Conservation (phyloP, 768 basidiomycete genomes). For the Tricholoma saponaceum region DNA sequence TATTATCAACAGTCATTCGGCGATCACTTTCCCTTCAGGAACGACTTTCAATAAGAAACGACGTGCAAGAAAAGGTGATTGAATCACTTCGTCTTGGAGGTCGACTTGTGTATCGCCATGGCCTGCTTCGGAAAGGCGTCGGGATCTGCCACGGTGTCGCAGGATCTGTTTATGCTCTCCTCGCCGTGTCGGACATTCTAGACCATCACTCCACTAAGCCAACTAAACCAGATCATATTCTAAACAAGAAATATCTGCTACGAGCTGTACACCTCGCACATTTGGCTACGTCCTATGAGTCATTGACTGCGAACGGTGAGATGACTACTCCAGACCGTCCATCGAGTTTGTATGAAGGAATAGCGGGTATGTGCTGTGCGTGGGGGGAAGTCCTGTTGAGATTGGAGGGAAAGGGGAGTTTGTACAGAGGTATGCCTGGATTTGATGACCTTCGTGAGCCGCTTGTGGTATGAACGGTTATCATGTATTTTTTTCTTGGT, state of each 20-base stretch:
- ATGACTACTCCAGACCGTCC: constrained; percentile 48
- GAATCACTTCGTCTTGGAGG: constrained; percentile 36
- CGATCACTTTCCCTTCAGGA: constrained; percentile 14
- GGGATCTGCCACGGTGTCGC: constrained; percentile 58
- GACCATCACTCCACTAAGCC: constrained; percentile 19
- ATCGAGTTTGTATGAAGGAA: constrained; percentile 56
- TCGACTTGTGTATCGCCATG: constrained; percentile 40
- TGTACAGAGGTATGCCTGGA: constrained; percentile 31
- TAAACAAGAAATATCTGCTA: constrained; percentile 6
- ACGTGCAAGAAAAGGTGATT: constrained; percentile 23
- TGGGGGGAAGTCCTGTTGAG: constrained; percentile 43
- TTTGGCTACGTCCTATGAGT: constrained; percentile 32
- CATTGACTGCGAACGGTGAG: constrained; percentile 30
- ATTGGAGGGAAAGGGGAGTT: constrained; percentile 17
- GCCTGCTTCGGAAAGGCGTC: constrained; percentile 52
- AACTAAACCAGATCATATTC: constrained; percentile 1
- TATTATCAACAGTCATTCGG: constrained; percentile 41
- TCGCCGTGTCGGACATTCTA: constrained; percentile 44
- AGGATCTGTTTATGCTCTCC: constrained; percentile 49
- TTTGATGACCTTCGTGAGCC: constrained; percentile 31
- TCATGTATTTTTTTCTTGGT: too few species aligned
- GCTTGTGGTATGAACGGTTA: not conserved
- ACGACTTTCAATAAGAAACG: constrained; percentile 15
- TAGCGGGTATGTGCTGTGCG: constrained; percentile 55
- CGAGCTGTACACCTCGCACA: constrained; percentile 46